phyloP scores from a whole-genome alignment of 176 grass and related monocot genomes.

The Sorghum bicolor region DNA sequence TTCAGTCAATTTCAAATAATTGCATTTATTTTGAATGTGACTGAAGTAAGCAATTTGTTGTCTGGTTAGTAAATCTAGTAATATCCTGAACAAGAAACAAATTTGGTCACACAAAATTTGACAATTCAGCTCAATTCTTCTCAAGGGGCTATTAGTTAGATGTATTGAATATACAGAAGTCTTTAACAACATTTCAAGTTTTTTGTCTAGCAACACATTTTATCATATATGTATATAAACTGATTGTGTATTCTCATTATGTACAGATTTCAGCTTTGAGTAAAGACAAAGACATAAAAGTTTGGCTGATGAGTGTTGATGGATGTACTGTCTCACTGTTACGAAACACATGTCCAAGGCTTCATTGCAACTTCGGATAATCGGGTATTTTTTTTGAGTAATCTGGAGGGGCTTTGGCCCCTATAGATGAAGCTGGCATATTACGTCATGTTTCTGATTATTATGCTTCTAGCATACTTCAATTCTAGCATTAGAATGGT shows the following conservation, averaged over 20 bases:
- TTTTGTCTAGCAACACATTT: too few relatives aligned
- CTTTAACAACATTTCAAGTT: too few relatives aligned
- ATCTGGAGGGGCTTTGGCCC: too few relatives aligned
- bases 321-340: background rate
- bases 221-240: background rate
- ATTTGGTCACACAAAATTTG: background rate
- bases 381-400: too few relatives aligned
- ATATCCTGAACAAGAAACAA: background rate
- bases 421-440: background rate
- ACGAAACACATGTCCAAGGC: background rate
- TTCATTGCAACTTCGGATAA: background rate
- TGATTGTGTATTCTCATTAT: background rate
- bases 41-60: background rate
- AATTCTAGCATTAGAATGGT: background rate
- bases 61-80: background rate
- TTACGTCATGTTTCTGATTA: background rate
- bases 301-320: background rate
- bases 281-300: background rate
- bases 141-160: background rate
- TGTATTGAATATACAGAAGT: background rate
- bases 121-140: background rate
- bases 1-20: background rate
- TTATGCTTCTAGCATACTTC: background rate
- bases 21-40: background rate
- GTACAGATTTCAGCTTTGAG: background rate